Base-by-base conservation (phyloP, 495 filamentous ascomycete genomes). In the Daldinia decipiens region DNA sequence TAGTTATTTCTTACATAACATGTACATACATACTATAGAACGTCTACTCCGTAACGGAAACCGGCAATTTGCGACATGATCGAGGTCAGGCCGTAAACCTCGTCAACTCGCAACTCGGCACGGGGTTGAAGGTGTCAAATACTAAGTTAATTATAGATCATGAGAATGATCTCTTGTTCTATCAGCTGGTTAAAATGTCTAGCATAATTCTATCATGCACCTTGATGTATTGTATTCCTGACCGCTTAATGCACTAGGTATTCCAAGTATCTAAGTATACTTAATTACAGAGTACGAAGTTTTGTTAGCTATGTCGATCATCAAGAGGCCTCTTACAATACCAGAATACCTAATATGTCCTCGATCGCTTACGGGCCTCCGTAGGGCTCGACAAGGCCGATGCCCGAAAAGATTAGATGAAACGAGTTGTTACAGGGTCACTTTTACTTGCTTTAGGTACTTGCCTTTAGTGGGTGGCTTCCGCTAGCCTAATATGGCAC, bases 261-360 rank as follows among this genome's bases (percentile, higher is more conserved):
- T 62, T 24, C 26, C 24, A 70, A 65, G 63, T 67, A 72, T 53
- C 40, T 8, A 71, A 36, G 50, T 62, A 71, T 51, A 72, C 43
- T 60, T 65, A 72, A 72, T 72, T 72, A 72, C 54, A 65, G 65
- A 72, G 70, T 72, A 72, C 70, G 70, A 72, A 59, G 24, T 56
- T 58, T 51, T 67, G 64, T 19, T 36, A 29, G 6, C 6, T 19
- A 72, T 56, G 61, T 56, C 45, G 70, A 65, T 72, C 55, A 56
- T 62, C 56, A 15, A 68, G 70, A 73, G 70, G 70, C 70, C 70
- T 73, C 70, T 73, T 24, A 24, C 21, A n/a, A n/a, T n/a, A n/a
- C n/a, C n/a, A n/a, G n/a, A n/a, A 24, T 24, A 24, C 21, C 21
- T 24, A 24, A 24, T 29, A 29, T 65, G 50, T 58, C 39, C 54